Percentiles rank a stretch among this genome's conserved stretches.
phyloP scores from a whole-genome alignment of 371 early-diverging fungal species.

The Actinomucor elegans region DNA sequence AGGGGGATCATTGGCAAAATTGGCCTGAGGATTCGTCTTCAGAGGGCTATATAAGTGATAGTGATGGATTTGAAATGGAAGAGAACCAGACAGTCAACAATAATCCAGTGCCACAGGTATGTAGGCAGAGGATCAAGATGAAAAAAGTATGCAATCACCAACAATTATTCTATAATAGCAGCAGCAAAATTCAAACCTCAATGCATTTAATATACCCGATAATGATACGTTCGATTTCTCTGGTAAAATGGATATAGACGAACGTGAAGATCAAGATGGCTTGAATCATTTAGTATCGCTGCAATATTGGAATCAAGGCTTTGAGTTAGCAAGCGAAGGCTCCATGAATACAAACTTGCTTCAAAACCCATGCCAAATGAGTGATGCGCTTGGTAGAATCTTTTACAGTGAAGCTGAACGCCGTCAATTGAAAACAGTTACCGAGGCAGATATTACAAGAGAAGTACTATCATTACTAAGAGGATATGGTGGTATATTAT shows the following conservation, averaged over 20 bases:
- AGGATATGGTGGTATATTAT: conserved; percentile 30
- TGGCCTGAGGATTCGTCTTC: conserved; percentile 9
- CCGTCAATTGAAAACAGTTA: conserved; percentile 8
- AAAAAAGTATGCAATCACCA: too few species aligned
- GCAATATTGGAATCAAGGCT: conserved; percentile 25
- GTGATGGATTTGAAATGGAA: conserved; percentile 18
- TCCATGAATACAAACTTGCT: neutral
- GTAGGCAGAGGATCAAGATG: too few species aligned
- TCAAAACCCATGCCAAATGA: conserved; percentile 16
- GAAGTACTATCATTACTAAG: conserved; percentile 35
- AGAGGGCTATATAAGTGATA: conserved; percentile 12
- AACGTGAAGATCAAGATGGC: conserved; percentile 15
- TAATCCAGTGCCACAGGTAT: neutral
- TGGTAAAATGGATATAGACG: conserved; percentile 15
- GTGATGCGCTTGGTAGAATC: neutral
- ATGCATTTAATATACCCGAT: too few species aligned
- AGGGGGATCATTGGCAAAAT: conserved; percentile 38
- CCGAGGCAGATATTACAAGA: conserved; percentile 27
- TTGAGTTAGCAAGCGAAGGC: neutral
- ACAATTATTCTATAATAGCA: neutral
- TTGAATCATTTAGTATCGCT: conserved; percentile 7
- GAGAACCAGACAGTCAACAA: too few species aligned
- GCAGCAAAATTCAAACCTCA: neutral
- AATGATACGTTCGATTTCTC: neutral
- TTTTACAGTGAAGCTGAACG: neutral